Evolutionary conservation across 2,329 filamentous ascomycete genomes (phyloP).

Genomic region (Aspergillus caelatus): DNA sequence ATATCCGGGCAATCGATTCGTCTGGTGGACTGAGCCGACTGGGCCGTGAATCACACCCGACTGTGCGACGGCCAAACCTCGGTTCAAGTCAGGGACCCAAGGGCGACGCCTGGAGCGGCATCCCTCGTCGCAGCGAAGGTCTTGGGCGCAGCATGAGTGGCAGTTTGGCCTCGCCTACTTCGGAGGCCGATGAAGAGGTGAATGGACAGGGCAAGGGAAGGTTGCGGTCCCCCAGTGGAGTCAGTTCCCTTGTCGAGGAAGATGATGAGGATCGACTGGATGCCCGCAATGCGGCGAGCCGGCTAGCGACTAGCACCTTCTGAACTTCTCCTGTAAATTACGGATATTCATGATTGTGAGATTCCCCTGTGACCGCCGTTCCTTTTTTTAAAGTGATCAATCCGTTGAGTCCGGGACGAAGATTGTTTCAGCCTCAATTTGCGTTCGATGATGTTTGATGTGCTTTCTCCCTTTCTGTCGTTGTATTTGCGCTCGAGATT

Average conservation of each 20-base stretch:
- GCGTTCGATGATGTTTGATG: not conserved
- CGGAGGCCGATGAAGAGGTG: constrained; percentile 64
- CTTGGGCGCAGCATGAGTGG: constrained; percentile 75
- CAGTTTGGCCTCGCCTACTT: constrained; percentile 66
- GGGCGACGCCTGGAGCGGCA: constrained; percentile 97
- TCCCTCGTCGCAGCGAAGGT: constrained; percentile 80
- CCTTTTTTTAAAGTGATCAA: constrained; percentile 17
- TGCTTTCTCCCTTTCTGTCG: not conserved
- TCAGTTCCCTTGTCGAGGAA: constrained; percentile 53
- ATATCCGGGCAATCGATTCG: constrained; percentile 89
- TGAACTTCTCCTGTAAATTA: constrained; percentile 51
- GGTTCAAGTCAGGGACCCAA: constrained; percentile 92
- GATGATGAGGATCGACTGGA: constrained; percentile 91
- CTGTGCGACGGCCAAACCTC: constrained; percentile 71
- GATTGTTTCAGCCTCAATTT: not conserved
- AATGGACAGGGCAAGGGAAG: constrained; percentile 50
- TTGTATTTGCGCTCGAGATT: not conserved
- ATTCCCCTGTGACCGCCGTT: constrained; percentile 33
- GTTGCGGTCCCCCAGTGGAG: constrained; percentile 50
- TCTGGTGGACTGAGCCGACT: constrained; percentile 87
- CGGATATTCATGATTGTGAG: constrained; percentile 34
- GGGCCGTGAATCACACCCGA: constrained; percentile 83
- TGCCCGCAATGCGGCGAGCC: constrained; percentile 90
- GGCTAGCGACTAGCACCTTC: constrained; percentile 92
- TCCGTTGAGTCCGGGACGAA: constrained; percentile 2